Evolutionary conservation across 2,329 filamentous ascomycete species (phyloP), one percentile per base, ranked within the genome.

Genomic region (Pestalotiopsis sp.): DNA sequence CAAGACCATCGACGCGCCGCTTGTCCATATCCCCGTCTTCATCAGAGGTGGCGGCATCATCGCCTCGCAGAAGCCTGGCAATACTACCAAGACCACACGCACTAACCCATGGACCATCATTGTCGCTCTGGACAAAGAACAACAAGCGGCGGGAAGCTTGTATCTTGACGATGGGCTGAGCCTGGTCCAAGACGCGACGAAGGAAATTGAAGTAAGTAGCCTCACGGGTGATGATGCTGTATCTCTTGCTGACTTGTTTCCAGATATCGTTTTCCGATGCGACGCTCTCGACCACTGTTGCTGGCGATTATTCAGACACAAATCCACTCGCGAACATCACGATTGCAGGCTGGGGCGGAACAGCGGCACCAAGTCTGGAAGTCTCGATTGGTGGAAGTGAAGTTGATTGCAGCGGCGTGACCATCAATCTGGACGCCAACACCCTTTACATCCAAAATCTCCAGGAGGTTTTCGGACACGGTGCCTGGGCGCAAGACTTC

Each of bases 111-210:
- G 92, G 90, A 87, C 86, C 6, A 72, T 95, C 52, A 81, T 94
- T 9, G 87, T 88, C 0, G 90, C 91, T 2, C 84, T 92, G 0
- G 84, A 86, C 71, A 73, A 75, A 1, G 74, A 85, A 17, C 88
- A 89, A 0, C 77, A 79, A 1, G 92, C 92, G 0, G 80, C 75
- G 1, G 92, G 92, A 0, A 77, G 81, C 23, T 78, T 95, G 36
- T 94, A 95, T 75, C 76, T 94, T 5, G 93, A 95, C 73, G 93
- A 95, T 73, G 92, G 93, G 1, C 90, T 91, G 79, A 92, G 89
- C 67, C 68, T 93, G 7, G 74, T 79, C 41, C 91, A 87, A 0
- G 82, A 85, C 25, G 36, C 61, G 0, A 90, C 85, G 0, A 83
- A 90, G 6, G 83, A 82, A 69, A 85, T 93, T 27, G 75, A 82